phyloP scores from a whole-genome alignment of 176 grass and related monocot genomes.

The Puya raimondii region DNA sequence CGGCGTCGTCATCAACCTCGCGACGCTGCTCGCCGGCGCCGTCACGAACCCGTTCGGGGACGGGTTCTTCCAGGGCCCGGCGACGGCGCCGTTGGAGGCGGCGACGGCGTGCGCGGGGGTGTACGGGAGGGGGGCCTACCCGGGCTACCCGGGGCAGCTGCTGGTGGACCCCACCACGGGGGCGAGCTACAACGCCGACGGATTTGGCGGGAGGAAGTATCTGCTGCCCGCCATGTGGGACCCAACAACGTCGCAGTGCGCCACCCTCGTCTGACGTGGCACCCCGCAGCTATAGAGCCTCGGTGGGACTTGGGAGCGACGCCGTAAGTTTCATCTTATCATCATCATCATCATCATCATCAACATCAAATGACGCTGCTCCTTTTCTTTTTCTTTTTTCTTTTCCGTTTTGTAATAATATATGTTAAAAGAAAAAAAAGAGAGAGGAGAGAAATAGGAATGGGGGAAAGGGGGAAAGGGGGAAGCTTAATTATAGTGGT shows the following conservation, averaged over 20 bases:
- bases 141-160: slow-evolving; percentile 30
- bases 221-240: slow-evolving; percentile 78
- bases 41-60: slow-evolving; percentile 67
- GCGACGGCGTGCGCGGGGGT: slow-evolving; percentile 55
- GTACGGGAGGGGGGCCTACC: no score
- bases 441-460: no score
- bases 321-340: no score
- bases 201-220: slow-evolving; percentile 31
- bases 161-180: slow-evolving; percentile 38
- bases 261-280: slow-evolving; percentile 38
- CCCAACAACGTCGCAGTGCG: slow-evolving; percentile 49
- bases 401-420: slow-evolving; percentile 16
- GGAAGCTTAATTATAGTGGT: no score
- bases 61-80: slow-evolving; percentile 52
- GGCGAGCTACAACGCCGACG: slow-evolving; percentile 51
- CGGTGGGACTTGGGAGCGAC: no score
- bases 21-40: slow-evolving; percentile 26
- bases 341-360: no score
- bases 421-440: neutral
- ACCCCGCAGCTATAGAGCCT: no score
- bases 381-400: neutral
- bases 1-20: slow-evolving; percentile 42
- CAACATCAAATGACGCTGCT: no score
- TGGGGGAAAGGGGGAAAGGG: no score
- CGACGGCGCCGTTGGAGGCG: slow-evolving; percentile 55